Percentiles rank a stretch among this genome's conserved stretches.
These are phyloP conservation scores for Wickerhamomyces sp. DNA, from an alignment of 1,139 yeast species.

Conservation along the genomic window DNA sequence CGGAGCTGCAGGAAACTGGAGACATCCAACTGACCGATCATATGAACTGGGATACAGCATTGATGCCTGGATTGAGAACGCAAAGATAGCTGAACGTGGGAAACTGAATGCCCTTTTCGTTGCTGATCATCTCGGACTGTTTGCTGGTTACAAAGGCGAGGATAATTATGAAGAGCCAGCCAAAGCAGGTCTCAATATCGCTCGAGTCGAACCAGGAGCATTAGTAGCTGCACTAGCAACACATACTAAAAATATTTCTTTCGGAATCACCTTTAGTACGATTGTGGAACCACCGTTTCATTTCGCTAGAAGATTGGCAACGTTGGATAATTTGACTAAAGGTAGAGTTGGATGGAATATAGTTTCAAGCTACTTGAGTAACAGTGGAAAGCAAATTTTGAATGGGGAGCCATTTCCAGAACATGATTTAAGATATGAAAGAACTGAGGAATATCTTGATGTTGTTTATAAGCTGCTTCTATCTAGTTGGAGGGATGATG, in stretches of 20 bases:
- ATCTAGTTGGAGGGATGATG: slow-evolving; percentile 41
- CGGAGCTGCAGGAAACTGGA: slow-evolving; percentile 28
- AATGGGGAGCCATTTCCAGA: slow-evolving; percentile 33
- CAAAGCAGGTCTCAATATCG: slow-evolving; percentile 33
- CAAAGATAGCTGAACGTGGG: slow-evolving; percentile 35
- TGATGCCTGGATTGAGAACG: slow-evolving; percentile 37
- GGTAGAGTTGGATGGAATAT: slow-evolving; percentile 42
- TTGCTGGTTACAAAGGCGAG: slow-evolving; percentile 38
- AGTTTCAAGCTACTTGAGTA: slow-evolving; percentile 36
- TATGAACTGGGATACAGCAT: slow-evolving; percentile 29
- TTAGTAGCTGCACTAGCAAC: slow-evolving; percentile 36
- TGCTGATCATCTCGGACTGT: slow-evolving; percentile 38
- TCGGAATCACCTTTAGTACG: slow-evolving; percentile 37
- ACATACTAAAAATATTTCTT: slow-evolving; percentile 32
- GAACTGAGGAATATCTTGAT: slow-evolving; percentile 36
- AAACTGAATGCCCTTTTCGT: slow-evolving; percentile 36
- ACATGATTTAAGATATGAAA: slow-evolving; percentile 34
- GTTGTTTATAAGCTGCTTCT: slow-evolving; percentile 35
- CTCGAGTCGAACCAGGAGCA: slow-evolving; percentile 31
- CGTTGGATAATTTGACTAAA: slow-evolving; percentile 36
- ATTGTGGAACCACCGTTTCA: slow-evolving; percentile 38
- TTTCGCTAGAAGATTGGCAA: slow-evolving; percentile 36
- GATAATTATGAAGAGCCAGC: slow-evolving; percentile 37
- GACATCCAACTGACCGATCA: slow-evolving; percentile 34
- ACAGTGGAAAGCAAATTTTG: slow-evolving; percentile 34